Evolutionary conservation across 1,139 yeast species (phyloP).

Genomic region (Geotrichum histeridarum): DNA sequence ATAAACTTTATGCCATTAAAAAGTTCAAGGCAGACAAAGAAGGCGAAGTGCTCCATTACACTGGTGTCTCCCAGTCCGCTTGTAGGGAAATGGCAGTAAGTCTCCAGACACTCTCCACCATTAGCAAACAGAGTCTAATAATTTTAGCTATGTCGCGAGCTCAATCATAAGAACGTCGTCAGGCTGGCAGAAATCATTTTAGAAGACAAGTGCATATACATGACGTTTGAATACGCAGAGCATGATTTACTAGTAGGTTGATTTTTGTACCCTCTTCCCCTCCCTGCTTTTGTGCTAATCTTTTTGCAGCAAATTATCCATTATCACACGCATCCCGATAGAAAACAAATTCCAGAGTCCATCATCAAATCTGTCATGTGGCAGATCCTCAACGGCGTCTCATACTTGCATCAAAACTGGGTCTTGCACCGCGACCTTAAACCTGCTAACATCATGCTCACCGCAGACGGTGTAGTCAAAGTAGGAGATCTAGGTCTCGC

Average conservation of each 20-base stretch:
- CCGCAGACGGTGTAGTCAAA: conserved; percentile 81
- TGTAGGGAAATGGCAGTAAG: conserved; percentile 80
- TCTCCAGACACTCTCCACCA: neutral
- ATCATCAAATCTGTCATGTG: conserved; percentile 80
- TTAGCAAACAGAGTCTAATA: neutral
- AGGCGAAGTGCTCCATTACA: conserved; percentile 82
- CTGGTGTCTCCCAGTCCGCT: conserved; percentile 95
- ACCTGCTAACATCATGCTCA: conserved; percentile 97
- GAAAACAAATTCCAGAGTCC: conserved; percentile 67
- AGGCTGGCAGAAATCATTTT: conserved; percentile 74
- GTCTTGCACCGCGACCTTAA: conserved; percentile 89
- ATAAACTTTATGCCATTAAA: conserved; percentile 60
- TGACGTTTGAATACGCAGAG: conserved; percentile 94
- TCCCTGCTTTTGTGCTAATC: neutral
- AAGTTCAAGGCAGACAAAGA: conserved; percentile 93
- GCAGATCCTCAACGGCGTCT: conserved; percentile 89
- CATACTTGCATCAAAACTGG: conserved; percentile 92
- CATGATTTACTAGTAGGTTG: conserved; percentile 60
- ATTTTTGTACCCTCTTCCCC: neutral
- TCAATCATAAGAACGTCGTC: conserved; percentile 73
- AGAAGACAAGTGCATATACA: conserved; percentile 85
- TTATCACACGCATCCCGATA: conserved; percentile 85
- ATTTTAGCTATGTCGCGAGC: conserved; percentile 64
- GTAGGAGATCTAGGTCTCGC: conserved; percentile 96
- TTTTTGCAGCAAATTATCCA: conserved; percentile 66